Evolutionary conservation across 2,329 filamentous ascomycete species (phyloP).

Genomic region (Nemania sp.): DNA sequence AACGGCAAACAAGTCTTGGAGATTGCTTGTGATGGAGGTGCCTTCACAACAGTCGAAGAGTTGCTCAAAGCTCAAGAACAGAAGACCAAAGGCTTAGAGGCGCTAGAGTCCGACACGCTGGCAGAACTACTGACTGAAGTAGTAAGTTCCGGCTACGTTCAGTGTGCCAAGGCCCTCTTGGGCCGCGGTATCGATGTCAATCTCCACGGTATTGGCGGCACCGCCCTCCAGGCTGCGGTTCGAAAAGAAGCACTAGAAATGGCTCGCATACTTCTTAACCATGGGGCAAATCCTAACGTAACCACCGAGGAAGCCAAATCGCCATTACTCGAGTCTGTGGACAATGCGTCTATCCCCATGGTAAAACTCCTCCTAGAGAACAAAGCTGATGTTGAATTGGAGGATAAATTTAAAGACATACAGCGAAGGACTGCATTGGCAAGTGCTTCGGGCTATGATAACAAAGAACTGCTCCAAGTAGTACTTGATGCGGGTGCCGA

Average conservation of each 20-base stretch:
- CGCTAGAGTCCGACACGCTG: too few relatives aligned
- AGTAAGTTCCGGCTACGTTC: too few relatives aligned
- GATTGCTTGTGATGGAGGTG: too few relatives aligned
- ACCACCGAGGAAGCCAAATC: background rate
- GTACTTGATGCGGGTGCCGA: background rate
- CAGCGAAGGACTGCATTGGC: background rate
- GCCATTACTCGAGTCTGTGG: background rate
- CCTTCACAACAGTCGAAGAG: too few relatives aligned
- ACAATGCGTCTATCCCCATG: background rate
- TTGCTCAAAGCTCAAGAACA: too few relatives aligned
- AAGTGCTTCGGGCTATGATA: background rate
- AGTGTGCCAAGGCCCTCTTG: too few relatives aligned
- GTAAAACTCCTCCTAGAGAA: background rate
- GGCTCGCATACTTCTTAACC: background rate
- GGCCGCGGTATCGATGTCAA: too few relatives aligned
- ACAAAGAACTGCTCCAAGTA: background rate
- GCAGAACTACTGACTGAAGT: too few relatives aligned
- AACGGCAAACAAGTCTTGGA: too few relatives aligned
- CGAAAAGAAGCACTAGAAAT: background rate
- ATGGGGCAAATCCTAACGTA: background rate
- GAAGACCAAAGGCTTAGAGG: too few relatives aligned
- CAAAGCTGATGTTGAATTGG: background rate
- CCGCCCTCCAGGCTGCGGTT: too few relatives aligned
- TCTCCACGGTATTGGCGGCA: too few relatives aligned
- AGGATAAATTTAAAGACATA: background rate